A percentile compares a stretch with the other conserved stretches of the same genome.
phyloP scores from a whole-genome alignment of 2,329 filamentous ascomycete genomes.

The Magnaporthiopsis incrustans region DNA sequence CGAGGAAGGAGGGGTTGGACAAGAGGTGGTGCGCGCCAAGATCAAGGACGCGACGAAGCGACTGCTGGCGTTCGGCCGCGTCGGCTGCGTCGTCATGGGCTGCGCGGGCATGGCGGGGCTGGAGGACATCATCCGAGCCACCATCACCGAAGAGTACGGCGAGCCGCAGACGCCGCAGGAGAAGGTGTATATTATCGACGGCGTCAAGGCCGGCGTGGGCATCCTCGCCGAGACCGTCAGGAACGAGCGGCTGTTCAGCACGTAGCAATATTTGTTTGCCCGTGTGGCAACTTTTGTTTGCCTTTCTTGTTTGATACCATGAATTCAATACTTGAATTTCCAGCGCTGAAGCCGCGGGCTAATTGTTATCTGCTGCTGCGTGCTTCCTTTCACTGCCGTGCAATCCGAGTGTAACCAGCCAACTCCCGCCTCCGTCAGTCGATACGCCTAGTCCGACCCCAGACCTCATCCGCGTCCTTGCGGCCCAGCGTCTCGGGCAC shows the following conservation, averaged over 20 bases:
- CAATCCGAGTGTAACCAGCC: too few species aligned
- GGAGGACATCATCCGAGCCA: constrained; percentile 64
- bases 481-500: constrained; percentile 89
- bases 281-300: not conserved
- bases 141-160: constrained; percentile 58
- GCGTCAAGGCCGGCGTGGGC: constrained; percentile 62
- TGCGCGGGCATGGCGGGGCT: constrained; percentile 89
- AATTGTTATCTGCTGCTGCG: not conserved
- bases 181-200: constrained; percentile 65
- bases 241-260: constrained; percentile 30
- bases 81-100: constrained; percentile 70
- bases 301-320: not conserved
- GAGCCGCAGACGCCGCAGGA: constrained; percentile 34
- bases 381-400: not conserved
- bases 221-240: constrained; percentile 49
- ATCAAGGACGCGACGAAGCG: constrained; percentile 63
- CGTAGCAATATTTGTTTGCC: not conserved
- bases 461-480: constrained; percentile 80
- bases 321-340: not conserved
- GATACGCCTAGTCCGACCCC: constrained; percentile 57
- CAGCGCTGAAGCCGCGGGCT: not conserved
- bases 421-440: constrained; percentile 28
- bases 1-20: constrained; percentile 42
- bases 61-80: constrained; percentile 48
- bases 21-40: constrained; percentile 53